Conservation (phyloP, 2,329 filamentous ascomycete species). For the Coniochaeta ligniaria region DNA sequence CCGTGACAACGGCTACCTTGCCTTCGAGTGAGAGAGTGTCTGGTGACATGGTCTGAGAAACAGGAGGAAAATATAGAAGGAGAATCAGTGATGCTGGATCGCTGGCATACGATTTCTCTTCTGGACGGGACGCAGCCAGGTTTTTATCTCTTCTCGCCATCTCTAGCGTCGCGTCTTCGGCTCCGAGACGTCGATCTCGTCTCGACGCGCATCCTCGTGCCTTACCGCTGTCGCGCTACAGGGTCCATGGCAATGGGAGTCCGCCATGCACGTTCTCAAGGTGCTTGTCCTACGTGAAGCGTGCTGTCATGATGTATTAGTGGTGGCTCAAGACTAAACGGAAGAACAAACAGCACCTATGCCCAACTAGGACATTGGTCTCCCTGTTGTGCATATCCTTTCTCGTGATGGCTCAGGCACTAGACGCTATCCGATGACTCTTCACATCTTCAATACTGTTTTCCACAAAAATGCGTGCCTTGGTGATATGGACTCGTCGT, state of each 20-base stretch:
- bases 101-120: not conserved
- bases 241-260: not conserved
- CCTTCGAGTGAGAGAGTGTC: constrained; percentile 23
- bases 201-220: not conserved
- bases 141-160: not conserved
- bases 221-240: no score
- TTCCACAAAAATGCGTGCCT: no score
- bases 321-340: not conserved
- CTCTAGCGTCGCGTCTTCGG: not conserved
- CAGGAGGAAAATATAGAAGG: not conserved
- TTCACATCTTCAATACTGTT: no score
- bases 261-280: not conserved
- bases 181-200: not conserved
- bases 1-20: constrained; percentile 35
- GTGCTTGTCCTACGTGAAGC: not conserved
- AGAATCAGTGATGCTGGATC: not conserved
- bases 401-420: not conserved
- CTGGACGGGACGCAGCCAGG: not conserved
- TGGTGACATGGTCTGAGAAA: not conserved
- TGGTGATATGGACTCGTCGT: not conserved
- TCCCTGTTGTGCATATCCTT: not conserved
- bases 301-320: not conserved
- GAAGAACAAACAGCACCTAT: not conserved
- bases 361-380: not conserved
- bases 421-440: no score